phyloP scores from a whole-genome alignment of 371 early-diverging fungal genomes.

The Rhizomucor pusillus region DNA sequence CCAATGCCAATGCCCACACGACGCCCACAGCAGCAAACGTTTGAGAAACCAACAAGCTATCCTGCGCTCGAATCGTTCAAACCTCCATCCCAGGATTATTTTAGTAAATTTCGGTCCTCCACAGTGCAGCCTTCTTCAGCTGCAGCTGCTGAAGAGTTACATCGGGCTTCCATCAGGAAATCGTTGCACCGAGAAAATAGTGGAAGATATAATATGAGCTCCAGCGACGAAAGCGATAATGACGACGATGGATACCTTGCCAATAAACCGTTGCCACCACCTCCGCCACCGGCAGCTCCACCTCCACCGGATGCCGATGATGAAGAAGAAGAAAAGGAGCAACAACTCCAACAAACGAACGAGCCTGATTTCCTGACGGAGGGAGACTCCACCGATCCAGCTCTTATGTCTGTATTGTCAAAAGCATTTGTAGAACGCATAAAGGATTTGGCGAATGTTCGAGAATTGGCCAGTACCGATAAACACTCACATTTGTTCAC shows the following conservation, averaged over 20 bases:
- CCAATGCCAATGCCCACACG: neutral
- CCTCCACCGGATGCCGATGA: neutral
- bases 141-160: conserved; percentile 8
- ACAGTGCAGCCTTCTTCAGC: conserved; percentile 14
- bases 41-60: conserved; percentile 4
- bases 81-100: conserved; percentile 14
- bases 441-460: conserved; percentile 10
- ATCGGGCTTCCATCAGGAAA: conserved; percentile 2
- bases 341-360: neutral
- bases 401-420: conserved; percentile 16
- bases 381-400: conserved; percentile 9
- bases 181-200: neutral
- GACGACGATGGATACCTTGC: conserved; percentile 11
- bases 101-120: conserved; percentile 12
- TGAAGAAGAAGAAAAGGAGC: neutral
- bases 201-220: conserved; percentile 6
- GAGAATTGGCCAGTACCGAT: conserved; percentile 22
- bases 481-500: conserved; percentile 21
- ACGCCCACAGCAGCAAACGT: neutral
- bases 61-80: conserved; percentile 13
- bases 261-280: conserved; percentile 12
- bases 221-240: conserved; percentile 4
- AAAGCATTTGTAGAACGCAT: conserved; percentile 13
- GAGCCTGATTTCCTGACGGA: neutral
- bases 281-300: neutral